Conservation (phyloP, 2,329 filamentous ascomycete species). For the Cordyceps pruinosa region DNA sequence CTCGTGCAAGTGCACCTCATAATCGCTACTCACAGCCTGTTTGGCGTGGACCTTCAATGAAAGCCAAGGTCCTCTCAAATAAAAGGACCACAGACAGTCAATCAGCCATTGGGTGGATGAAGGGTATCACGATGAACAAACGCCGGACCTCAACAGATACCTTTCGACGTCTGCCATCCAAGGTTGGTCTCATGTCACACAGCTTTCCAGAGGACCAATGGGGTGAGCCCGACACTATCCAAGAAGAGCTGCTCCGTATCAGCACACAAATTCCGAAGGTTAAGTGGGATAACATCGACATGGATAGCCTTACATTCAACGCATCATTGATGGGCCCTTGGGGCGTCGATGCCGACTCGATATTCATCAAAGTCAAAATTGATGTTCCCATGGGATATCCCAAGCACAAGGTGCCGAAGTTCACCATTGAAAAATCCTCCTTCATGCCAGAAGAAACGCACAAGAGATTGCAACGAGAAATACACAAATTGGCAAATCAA, state of each 20-base stretch:
- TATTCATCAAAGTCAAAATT: conserved; percentile 57
- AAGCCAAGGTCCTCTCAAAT: conserved; percentile 39
- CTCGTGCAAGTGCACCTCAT: conserved; percentile 29
- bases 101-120: conserved; percentile 63
- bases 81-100: conserved; percentile 41
- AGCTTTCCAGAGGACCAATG: conserved; percentile 49
- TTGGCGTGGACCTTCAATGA: conserved; percentile 55
- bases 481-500: conserved; percentile 48
- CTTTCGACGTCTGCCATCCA: conserved; percentile 39
- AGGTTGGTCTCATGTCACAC: conserved; percentile 45
- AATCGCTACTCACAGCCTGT: conserved; percentile 29
- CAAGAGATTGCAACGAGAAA: conserved; percentile 43
- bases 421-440: conserved; percentile 54
- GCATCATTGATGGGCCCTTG: conserved; percentile 60
- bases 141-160: conserved; percentile 37
- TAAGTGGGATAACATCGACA: conserved; percentile 57
- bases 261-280: conserved; percentile 57
- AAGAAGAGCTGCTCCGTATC: conserved; percentile 58
- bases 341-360: conserved; percentile 48
- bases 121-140: conserved; percentile 58
- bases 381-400: conserved; percentile 55
- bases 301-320: conserved; percentile 51
- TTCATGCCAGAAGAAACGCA: conserved; percentile 53
- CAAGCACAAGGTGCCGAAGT: conserved; percentile 49
- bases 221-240: conserved; percentile 55